Evolutionary conservation across 176 grass and related monocot genomes (phyloP), one percentile per base, ranked within the genome.

Genomic region (Avena atlantica): DNA sequence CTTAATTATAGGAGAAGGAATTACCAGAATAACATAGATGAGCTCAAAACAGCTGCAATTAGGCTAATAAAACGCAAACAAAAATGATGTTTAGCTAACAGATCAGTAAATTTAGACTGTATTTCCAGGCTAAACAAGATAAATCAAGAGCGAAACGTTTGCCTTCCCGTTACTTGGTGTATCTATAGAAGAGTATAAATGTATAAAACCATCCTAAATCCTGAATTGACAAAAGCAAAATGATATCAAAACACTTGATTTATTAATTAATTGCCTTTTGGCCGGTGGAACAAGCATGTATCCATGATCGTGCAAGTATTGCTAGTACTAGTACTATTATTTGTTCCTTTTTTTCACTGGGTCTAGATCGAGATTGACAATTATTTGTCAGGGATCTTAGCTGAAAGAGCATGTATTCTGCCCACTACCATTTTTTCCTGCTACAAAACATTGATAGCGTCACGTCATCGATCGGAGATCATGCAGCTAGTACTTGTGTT

Each of bases 391-490:
- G 84, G 31, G 85, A 57, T 17, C 65, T 87, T 84, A 57, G 63
- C 31, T 83, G 20, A 21, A 55, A 12, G 61, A 86, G 52, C 61
- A 78, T 90, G 61, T 78, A 40, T 52, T 78, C 72, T 82, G 71
- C 52, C 15, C 29, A 23, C 71, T 63, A 70, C 20, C 15, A 11
- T 25, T 72, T 72, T 86, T 71, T 86, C 73, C 79, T 78, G 31
- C 74, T 64, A 62, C 15, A 40, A 42, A 73, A 87, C 80, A 87
- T 87, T 84, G 89, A 87, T 91, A 80, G 25, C 9, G 15, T 57
- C 7, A 48, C 74, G 72, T 53, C 70, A 73, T 70, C 67, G 31
- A 80, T 65, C 8, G 2, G 69, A 45, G 69, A 8, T 68, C 31
- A 49, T 75, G 47, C 36, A 36, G 20, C 66, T 74, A n/a, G n/a